Evolutionary conservation across 768 basidiomycete genomes (phyloP), one percentile per base, ranked within the genome.

Genomic region (Coprinopsis sp.): DNA sequence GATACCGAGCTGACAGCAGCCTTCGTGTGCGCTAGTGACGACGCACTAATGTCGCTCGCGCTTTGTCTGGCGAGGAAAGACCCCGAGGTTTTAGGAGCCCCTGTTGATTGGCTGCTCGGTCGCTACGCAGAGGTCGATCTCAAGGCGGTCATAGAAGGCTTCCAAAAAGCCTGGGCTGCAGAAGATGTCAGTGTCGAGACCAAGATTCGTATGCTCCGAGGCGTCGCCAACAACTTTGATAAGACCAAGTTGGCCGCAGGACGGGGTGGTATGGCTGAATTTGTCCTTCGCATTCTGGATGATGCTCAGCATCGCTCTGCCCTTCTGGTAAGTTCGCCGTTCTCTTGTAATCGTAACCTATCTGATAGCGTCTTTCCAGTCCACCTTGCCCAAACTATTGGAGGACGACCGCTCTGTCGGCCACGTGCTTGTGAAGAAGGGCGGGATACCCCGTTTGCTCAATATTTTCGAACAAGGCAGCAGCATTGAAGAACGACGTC

Each of bases 361-460:
- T 7, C 24, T 31, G 4, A 14, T n/a, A 30, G 16, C 18, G 6
- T 37, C 13, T 31, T 19, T 31, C 7, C 42, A 54, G 53, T 43
- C 27, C 2, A 40, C 44, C 43, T 38, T 53, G 13, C 45, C 49
- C 12, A 38, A 29, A 4, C 16, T 52, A 14, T 46, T 59, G 50
- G 54, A 59, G 6, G 33, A 44, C 3, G 53, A 56, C 11, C 55
- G 57, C 31, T 41, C 19, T 19, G 40, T 49, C 19, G 58, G 55
- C 10, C 47, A 28, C 16, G 28, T 37, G 8, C 33, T 59, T 10
- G 39, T 59, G 27, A 30, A 55, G 24, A 44, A 30, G 3, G 51
- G 49, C 29, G 40, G 45, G 14, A 24, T 57, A 31, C 39, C 47
- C 8, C 14, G 33, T n/a, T 34, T 57, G 12, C 24, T 59, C 4